phyloP scores from a whole-genome alignment of 2,329 filamentous ascomycete genomes.

The Fusarium sp. region DNA sequence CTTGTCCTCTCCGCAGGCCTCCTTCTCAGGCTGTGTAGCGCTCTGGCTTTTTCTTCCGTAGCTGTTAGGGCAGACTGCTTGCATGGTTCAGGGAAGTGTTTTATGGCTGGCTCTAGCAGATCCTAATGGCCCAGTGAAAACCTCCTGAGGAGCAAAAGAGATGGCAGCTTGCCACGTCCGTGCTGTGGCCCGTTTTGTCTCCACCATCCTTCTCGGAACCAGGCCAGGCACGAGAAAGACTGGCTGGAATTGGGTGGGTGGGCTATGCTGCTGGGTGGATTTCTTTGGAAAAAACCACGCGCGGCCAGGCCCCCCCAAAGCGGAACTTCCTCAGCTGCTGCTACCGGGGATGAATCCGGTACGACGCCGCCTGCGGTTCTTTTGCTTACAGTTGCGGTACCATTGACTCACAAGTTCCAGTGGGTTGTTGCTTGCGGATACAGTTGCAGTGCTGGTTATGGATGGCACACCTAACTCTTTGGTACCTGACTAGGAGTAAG shows the following conservation, averaged over 20 bases:
- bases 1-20: conserved; percentile 23
- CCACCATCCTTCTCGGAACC: conserved; percentile 24
- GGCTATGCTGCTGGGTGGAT: conserved; percentile 10
- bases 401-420: conserved; percentile 11
- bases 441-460: conserved; percentile 28
- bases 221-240: conserved; percentile 30
- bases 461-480: conserved; percentile 24
- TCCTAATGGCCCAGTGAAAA: conserved; percentile 34
- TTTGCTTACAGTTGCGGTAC: conserved; percentile 21
- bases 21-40: conserved; percentile 23
- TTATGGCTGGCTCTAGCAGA: conserved; percentile 38
- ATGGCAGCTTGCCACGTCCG: conserved; percentile 44
- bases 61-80: conserved; percentile 31
- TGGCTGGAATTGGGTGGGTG: conserved; percentile 12
- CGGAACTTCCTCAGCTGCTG: conserved; percentile 28
- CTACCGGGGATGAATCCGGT: conserved; percentile 37
- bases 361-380: conserved; percentile 27
- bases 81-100: conserved; percentile 32
- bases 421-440: conserved; percentile 28
- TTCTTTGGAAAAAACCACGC: conserved; percentile 42
- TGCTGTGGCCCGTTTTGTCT: conserved; percentile 34
- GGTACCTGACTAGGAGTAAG: conserved; percentile 35
- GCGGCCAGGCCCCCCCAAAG: conserved; percentile 26
- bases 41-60: conserved; percentile 21
- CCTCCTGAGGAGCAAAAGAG: conserved; percentile 13